Base-by-base conservation (phyloP, 805 yeast species). In the Myxozyma sirexii region DNA sequence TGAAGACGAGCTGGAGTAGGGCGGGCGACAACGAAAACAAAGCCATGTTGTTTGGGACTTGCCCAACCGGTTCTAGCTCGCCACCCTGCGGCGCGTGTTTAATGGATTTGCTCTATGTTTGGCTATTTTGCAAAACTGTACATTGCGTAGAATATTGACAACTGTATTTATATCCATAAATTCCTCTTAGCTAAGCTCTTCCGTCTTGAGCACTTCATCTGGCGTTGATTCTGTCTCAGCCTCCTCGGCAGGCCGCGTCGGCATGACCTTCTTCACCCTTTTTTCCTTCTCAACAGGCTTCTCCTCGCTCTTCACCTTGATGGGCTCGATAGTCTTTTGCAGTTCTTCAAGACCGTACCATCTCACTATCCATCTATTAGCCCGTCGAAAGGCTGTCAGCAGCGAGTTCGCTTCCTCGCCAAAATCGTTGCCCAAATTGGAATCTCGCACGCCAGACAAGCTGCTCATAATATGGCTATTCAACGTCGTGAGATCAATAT, bases 321-420 rank as follows among this genome's bases (percentile, higher is more conserved):
- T 17, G 6, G 46, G 4, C 26, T 42, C 38, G 3, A 44, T 17
- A 24, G 48, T 15, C 31, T 26, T 24, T 27, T 23, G 48, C 21
- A 24, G 33, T 17, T 48, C 39, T 23, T 45, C 41, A 15, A 39
- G 17, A 13, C 37, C 49, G 23, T 51, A 42, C 72, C 72, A 69
- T 46, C 70, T 49, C 7, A 52, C 42, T n/a, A 66, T 42, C 72
- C 72, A 69, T 19, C 71, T 56, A 26, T 59, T 54, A 12, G 72
- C 66, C 24, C 69, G 51, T 38, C 71, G 48, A 37, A 71, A 59
- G 7, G 71, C 69, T 19, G 60, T 45, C 37, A 62, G 65, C 2
- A 66, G 33, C 15, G 70, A 54, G 7, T 46, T 42, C 23, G 57
- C 50, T 55, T 70, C 72, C 54, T 71, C 74, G 6, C 74, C 74